Evolutionary conservation across 441 rosid genomes (phyloP).

Genomic region (Populus hybrid): DNA sequence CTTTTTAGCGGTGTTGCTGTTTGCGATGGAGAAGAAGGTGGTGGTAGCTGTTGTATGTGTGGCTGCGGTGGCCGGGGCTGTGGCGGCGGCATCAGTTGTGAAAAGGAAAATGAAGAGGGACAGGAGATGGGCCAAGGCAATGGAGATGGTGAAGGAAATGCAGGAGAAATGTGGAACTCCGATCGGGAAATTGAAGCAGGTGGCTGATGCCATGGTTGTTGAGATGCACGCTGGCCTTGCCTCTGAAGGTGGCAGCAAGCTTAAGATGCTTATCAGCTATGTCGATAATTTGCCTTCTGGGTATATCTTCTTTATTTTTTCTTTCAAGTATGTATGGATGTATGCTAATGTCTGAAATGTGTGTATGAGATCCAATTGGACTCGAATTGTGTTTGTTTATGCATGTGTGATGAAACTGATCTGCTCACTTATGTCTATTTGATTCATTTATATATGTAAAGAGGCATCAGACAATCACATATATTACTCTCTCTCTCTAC

Average conservation of each 20-base stretch:
- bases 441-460: no score
- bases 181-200: constrained; percentile 59
- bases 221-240: constrained; percentile 99
- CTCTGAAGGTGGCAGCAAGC: constrained; percentile 94
- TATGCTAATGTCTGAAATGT: not conserved
- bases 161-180: constrained; percentile 82
- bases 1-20: not conserved
- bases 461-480: no score
- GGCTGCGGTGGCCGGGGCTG: constrained; percentile 63
- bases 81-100: constrained; percentile 49
- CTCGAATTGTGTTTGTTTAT: no score
- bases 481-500: no score
- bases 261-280: constrained; percentile 94
- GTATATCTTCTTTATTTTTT: constrained; percentile 29
- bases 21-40: constrained; percentile 56
- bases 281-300: constrained; percentile 96
- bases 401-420: no score
- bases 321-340: not conserved
- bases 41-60: constrained; percentile 56
- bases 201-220: constrained; percentile 92
- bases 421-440: no score
- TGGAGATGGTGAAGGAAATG: constrained; percentile 68
- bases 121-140: constrained; percentile 59
- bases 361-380: not conserved
- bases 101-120: constrained; percentile 52